Percentiles rank a stretch among this genome's conserved stretches.
These are phyloP conservation scores for Heterobasidion parviporum DNA, from an alignment of 1,284 basidiomycete genomes.

Conservation along the genomic window DNA sequence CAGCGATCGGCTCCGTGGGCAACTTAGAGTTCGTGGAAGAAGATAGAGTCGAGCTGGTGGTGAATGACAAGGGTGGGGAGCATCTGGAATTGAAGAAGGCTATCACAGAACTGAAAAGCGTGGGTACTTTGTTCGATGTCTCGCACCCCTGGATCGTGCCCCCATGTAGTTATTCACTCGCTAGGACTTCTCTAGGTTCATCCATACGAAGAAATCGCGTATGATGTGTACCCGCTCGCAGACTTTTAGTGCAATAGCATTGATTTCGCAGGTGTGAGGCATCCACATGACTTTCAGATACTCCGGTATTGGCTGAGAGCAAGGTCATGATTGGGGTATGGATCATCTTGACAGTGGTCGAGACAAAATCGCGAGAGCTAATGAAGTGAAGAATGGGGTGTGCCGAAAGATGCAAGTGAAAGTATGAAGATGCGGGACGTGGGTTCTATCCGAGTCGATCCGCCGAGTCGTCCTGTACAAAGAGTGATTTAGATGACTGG, in stretches of 20 bases:
- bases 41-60: slow-evolving; percentile 44
- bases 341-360: too few relatives aligned
- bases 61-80: slow-evolving; percentile 27
- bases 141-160: not conserved
- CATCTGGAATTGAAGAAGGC: slow-evolving; percentile 30
- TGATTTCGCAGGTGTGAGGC: not conserved
- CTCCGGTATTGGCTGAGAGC: too few relatives aligned
- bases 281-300: not conserved
- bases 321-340: too few relatives aligned
- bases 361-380: too few relatives aligned
- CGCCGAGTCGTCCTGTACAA: slow-evolving; percentile 35
- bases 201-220: slow-evolving; percentile 51
- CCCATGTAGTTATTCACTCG: not conserved
- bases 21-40: slow-evolving; percentile 41
- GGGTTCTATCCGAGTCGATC: slow-evolving; percentile 25
- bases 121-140: slow-evolving; percentile 17
- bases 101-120: slow-evolving; percentile 38
- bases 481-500: slow-evolving; percentile 28
- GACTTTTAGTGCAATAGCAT: slow-evolving; percentile 18
- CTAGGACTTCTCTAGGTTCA: slow-evolving; percentile 30
- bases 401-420: too few relatives aligned
- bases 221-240: slow-evolving; percentile 45
- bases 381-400: too few relatives aligned
- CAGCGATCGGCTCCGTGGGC: slow-evolving; percentile 33
- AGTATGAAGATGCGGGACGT: too few relatives aligned